phyloP scores from a whole-genome alignment of 495 filamentous ascomycete genomes.

The Penicillium diatomitis region DNA sequence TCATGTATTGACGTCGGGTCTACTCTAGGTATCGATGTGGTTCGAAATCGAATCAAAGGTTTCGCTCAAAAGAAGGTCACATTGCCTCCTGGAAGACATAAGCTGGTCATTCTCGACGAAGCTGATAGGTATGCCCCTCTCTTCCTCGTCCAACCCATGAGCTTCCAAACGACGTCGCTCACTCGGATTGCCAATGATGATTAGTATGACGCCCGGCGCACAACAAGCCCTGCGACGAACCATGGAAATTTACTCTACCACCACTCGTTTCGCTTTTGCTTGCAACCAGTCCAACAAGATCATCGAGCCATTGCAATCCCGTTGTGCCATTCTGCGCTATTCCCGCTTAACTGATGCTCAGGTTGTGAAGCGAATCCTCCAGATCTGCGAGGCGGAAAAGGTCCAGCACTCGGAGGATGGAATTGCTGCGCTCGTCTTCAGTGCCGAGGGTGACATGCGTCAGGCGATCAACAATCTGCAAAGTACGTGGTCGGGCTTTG shows the following conservation, averaged over 20 bases:
- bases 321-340: constrained; percentile 94
- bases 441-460: constrained; percentile 96
- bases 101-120: constrained; percentile 95
- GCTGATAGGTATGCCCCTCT: constrained; percentile 58
- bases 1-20: background rate
- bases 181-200: background rate
- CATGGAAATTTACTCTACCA: constrained; percentile 98
- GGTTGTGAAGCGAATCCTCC: constrained; percentile 77
- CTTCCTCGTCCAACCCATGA: too few relatives aligned
- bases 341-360: constrained; percentile 86
- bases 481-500: constrained; percentile 90
- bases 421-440: constrained; percentile 90
- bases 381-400: constrained; percentile 84
- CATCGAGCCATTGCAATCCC: constrained; percentile 93
- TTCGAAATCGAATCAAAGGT: constrained; percentile 96
- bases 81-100: constrained; percentile 80
- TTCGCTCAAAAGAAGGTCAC: constrained; percentile 99
- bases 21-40: constrained; percentile 77
- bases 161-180: background rate
- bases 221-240: constrained; percentile 93
- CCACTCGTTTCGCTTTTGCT: constrained; percentile 94
- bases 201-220: constrained; percentile 86
- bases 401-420: constrained; percentile 89
- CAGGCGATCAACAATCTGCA: constrained; percentile 99
- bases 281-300: constrained; percentile 99